Conservation (phyloP, 2,329 filamentous ascomycete species). For the Sporothrix protearum region DNA sequence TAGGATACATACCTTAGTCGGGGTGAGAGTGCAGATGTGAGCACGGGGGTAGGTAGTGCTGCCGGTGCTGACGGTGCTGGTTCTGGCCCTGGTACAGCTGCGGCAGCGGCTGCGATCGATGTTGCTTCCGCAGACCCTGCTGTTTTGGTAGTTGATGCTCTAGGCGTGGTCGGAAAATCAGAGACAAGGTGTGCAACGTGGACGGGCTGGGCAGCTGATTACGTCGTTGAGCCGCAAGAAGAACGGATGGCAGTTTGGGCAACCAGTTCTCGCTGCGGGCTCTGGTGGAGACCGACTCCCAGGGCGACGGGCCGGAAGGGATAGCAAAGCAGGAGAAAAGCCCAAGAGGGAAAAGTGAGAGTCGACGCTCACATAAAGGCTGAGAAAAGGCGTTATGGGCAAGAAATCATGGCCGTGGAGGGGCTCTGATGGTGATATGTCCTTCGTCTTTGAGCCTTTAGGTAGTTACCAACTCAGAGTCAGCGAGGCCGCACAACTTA, state of each 20-base stretch:
- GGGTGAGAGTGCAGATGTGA: background rate
- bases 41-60: background rate
- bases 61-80: background rate
- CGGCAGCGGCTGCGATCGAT: background rate
- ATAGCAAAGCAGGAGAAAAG: background rate
- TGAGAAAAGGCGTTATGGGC: background rate
- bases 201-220: slow-evolving; percentile 4
- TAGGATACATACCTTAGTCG: background rate
- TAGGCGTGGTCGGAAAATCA: background rate
- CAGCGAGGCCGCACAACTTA: slow-evolving; percentile 3
- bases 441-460: slow-evolving; percentile 15
- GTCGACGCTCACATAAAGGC: background rate
- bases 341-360: background rate
- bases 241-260: background rate
- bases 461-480: slow-evolving; percentile 13
- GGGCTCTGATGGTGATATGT: background rate
- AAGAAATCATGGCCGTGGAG: background rate
- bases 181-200: background rate
- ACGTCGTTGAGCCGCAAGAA: slow-evolving; percentile 11
- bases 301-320: background rate
- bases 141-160: background rate
- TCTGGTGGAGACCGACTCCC: background rate
- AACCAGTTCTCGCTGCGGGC: background rate
- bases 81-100: background rate
- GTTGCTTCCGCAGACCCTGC: background rate